Evolutionary conservation across 371 early-diverging fungal species (phyloP).

Genomic region (Saksenaea oblongispora): DNA sequence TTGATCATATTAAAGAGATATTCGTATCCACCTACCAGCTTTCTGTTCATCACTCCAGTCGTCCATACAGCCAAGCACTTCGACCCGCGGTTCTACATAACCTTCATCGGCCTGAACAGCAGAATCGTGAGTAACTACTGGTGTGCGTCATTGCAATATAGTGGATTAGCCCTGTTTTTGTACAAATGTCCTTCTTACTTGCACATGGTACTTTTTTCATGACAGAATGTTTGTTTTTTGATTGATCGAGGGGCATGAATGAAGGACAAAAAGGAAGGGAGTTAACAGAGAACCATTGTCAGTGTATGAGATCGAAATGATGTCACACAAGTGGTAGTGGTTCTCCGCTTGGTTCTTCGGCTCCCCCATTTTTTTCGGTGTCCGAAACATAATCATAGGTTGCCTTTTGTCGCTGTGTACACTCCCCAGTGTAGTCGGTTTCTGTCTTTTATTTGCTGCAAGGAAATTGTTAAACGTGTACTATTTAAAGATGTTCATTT

Average conservation of each 20-base stretch:
- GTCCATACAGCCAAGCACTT: slow-evolving; percentile 48
- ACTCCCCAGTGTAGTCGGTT: too few species aligned
- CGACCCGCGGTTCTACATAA: slow-evolving; percentile 63
- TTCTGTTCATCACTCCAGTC: slow-evolving; percentile 65
- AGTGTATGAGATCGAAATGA: not conserved
- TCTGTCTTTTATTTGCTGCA: too few species aligned
- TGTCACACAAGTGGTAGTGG: slow-evolving; percentile 5
- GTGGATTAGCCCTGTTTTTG: not conserved
- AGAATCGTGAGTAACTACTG: not conserved
- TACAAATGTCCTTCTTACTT: not conserved
- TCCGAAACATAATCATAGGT: not conserved
- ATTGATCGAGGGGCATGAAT: not conserved
- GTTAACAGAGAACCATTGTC: not conserved
- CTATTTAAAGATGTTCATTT: too few species aligned
- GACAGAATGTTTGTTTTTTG: not conserved
- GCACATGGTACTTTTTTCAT: slow-evolving; percentile 1
- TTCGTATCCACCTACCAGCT: slow-evolving; percentile 50
- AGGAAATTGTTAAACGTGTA: too few species aligned
- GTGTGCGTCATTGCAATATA: not conserved
- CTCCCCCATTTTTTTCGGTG: not conserved
- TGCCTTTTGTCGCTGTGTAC: too few species aligned
- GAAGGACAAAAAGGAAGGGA: not conserved
- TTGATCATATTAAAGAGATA: not conserved
- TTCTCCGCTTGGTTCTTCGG: not conserved
- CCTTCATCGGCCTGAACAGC: slow-evolving; percentile 58